Evolutionary conservation across 169 alveolate genomes (phyloP).

Genomic region (Babesia sp.): DNA sequence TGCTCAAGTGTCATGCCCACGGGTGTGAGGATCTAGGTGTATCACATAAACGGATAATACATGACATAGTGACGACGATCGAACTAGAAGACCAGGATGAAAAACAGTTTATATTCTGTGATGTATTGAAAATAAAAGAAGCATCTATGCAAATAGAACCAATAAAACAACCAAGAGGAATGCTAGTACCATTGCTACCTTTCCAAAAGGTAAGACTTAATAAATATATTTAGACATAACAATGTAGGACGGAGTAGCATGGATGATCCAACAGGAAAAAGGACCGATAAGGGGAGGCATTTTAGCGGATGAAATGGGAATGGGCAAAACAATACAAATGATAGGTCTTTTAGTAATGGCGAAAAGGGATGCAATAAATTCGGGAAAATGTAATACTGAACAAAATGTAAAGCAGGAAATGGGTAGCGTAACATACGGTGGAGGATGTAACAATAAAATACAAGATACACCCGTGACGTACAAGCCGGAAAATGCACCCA

Average conservation of each 20-base stretch:
- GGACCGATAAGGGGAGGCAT: constrained; percentile 87
- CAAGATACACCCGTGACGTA: not conserved
- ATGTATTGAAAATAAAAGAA: constrained; percentile 27
- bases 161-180: constrained; percentile 19
- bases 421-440: constrained; percentile 12
- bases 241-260: constrained; percentile 77
- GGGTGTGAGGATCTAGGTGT: not conserved
- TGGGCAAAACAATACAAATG: constrained; percentile 96
- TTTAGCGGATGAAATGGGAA: constrained; percentile 98
- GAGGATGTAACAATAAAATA: not conserved
- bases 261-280: constrained; percentile 79
- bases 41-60: constrained; percentile 16
- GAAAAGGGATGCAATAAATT: not conserved
- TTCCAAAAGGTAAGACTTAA: constrained; percentile 58
- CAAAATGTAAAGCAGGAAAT: not conserved
- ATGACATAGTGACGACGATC: constrained; percentile 17
- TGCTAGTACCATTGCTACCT: constrained; percentile 42
- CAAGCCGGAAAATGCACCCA: constrained; percentile 10
- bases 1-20: not conserved
- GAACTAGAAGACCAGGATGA: constrained; percentile 11
- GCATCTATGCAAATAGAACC: constrained; percentile 7
- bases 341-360: constrained; percentile 83
- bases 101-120: constrained; percentile 25
- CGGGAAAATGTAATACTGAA: not conserved
- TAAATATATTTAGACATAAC: constrained; percentile 46